Evolutionary conservation across 164 flowering plant species (phyloP).

Genomic region (Macadamia tetraphylla): DNA sequence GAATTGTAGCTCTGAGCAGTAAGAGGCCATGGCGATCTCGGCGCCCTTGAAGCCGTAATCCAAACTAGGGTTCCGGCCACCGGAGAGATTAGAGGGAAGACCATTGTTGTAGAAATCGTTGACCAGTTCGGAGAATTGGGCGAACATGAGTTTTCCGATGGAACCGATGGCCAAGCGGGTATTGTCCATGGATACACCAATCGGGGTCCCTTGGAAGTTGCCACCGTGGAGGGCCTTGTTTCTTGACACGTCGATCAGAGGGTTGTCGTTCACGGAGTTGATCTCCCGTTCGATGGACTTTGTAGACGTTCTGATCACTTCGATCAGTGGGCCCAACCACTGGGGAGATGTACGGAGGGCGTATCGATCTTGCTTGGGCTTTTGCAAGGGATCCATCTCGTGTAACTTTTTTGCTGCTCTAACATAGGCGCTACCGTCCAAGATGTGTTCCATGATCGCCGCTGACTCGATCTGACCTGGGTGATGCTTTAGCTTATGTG

Average conservation of each 20-base stretch:
- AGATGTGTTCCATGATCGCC: slow-evolving; percentile 60
- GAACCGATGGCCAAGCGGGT: slow-evolving; percentile 51
- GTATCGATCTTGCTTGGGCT: slow-evolving; percentile 64
- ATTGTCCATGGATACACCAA: slow-evolving; percentile 74
- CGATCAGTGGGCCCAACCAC: slow-evolving; percentile 56
- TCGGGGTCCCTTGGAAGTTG: slow-evolving; percentile 65
- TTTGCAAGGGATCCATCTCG: slow-evolving; percentile 49
- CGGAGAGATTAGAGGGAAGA: slow-evolving; percentile 53
- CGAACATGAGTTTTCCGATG: slow-evolving; percentile 62
- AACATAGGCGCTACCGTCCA: slow-evolving; percentile 46
- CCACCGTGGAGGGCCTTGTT: slow-evolving; percentile 65
- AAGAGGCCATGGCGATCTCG: slow-evolving; percentile 58
- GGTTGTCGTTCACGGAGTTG: slow-evolving; percentile 64
- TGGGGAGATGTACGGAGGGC: slow-evolving; percentile 67
- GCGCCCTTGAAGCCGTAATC: slow-evolving; percentile 64
- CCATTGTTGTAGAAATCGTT: slow-evolving; percentile 66
- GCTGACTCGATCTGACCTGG: slow-evolving; percentile 71
- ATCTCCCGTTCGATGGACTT: slow-evolving; percentile 55
- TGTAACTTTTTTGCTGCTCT: slow-evolving; percentile 40
- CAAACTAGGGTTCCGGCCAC: slow-evolving; percentile 64
- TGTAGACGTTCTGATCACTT: slow-evolving; percentile 51
- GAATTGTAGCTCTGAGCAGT: slow-evolving; percentile 61
- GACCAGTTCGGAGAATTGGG: slow-evolving; percentile 63
- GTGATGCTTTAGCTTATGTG: slow-evolving; percentile 59
- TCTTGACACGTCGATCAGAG: slow-evolving; percentile 54